A percentile compares a stretch with the other conserved stretches of the same genome.
Conservation (phyloP, 2,329 filamentous ascomycete genomes). For the Scedosporium minutisporum region DNA sequence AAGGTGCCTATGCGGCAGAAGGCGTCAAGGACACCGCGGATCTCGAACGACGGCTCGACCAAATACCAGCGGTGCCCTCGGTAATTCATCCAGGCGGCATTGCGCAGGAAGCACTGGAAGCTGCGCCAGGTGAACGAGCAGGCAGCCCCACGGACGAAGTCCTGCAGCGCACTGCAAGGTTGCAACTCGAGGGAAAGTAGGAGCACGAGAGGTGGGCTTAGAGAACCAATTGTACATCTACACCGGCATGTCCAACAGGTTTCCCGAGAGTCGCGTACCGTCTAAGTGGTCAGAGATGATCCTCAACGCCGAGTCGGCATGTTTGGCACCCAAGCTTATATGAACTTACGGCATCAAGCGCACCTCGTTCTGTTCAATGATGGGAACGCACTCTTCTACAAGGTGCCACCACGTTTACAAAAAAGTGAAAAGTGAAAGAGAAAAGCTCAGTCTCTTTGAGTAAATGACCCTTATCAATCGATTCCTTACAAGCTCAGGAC, state of each 20-base stretch:
- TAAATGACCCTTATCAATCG: neutral
- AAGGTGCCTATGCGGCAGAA: constrained; percentile 27
- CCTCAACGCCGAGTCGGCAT: no score
- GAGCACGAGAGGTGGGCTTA: neutral
- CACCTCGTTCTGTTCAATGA: no score
- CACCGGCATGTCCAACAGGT: no score
- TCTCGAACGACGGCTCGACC: constrained; percentile 39
- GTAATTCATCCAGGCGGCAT: neutral
- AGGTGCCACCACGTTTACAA: neutral
- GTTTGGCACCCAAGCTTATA: no score
- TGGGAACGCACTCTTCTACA: no score
- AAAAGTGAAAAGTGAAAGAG: no score
- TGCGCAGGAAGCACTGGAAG: neutral
- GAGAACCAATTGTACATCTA: neutral
- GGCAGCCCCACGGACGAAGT: neutral
- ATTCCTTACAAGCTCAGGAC: neutral
- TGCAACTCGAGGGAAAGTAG: neutral
- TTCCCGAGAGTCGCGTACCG: no score
- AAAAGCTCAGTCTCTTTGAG: no score
- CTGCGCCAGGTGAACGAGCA: neutral
- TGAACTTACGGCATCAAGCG: no score
- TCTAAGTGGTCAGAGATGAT: no score
- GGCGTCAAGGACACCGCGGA: constrained; percentile 35
- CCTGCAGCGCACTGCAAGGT: neutral
- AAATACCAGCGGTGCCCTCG: constrained; percentile 10